phyloP scores from a whole-genome alignment of 495 filamentous ascomycete genomes.

The Podospora anserina region DNA sequence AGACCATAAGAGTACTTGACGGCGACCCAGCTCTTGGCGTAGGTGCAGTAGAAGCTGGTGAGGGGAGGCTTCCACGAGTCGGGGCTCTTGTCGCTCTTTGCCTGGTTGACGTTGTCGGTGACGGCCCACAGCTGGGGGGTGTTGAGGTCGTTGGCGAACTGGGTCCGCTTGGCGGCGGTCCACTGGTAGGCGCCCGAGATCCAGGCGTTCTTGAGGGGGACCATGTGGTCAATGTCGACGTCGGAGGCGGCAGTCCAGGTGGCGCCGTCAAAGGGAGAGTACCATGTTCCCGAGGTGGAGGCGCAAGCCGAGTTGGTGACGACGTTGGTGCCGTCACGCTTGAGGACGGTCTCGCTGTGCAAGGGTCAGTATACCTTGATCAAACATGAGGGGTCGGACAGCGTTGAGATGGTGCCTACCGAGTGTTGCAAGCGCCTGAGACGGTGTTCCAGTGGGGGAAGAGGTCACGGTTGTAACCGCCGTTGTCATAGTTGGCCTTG shows the following conservation, averaged over 20 bases:
- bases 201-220: conserved; percentile 73
- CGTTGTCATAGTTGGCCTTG: conserved; percentile 49
- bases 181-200: conserved; percentile 55
- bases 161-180: conserved; percentile 60
- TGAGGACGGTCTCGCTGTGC: conserved; percentile 60
- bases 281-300: conserved; percentile 59
- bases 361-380: not conserved
- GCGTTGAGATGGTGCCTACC: conserved; percentile 16
- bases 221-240: conserved; percentile 73
- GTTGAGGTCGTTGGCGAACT: conserved; percentile 69
- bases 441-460: conserved; percentile 69
- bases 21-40: conserved; percentile 66
- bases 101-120: conserved; percentile 68
- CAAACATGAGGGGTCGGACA: not conserved
- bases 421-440: conserved; percentile 57
- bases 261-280: conserved; percentile 63
- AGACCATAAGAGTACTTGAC: conserved; percentile 64
- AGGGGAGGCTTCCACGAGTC: conserved; percentile 72
- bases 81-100: conserved; percentile 65
- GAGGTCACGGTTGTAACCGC: conserved; percentile 56
- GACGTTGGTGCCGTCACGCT: conserved; percentile 63
- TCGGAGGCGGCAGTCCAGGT: conserved; percentile 64
- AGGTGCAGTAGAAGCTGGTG: conserved; percentile 67
- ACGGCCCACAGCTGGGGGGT: conserved; percentile 71
- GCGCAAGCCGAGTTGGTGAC: conserved; percentile 50